Evolutionary conservation across 1,284 basidiomycete species (phyloP), one percentile per base, ranked within the genome.

Genomic region (Wolfiporia cocos): DNA sequence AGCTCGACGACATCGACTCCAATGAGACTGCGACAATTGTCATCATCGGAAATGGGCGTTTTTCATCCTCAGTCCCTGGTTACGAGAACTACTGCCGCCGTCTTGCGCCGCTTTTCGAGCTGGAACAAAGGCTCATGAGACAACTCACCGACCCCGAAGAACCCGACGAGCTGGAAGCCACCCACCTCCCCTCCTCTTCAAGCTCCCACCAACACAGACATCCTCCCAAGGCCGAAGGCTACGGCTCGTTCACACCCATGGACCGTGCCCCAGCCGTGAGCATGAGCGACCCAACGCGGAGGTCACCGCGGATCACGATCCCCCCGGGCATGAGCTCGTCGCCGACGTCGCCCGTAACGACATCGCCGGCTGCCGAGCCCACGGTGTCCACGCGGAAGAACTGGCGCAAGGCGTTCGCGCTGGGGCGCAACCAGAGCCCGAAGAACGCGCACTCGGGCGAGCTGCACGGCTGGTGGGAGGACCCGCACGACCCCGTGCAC

Each of bases 401-500:
- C 49, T 89, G 86, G 86, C 85, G 85, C 63, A 79, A 81, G 59
- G 66, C 73, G 1, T 78, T 88, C 51, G 65, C 73, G 23, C 65
- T 85, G 20, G 72, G 74, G n/a, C 74, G 62, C 51, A 71, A 74
- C 35, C 77, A 75, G 62, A 81, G 74, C 55, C 77, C 78, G 5
- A 81, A 81, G 67, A 78, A 71, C 49, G 71, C 73, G 23, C 74
- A 81, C 55, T 72, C 77, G 18, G 79, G 78, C 40, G 81, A 85
- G 61, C 72, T 86, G 39, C 73, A 75, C 53, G 82, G 81, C 14
- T 87, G 85, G 84, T 88, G 85, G 85, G 85, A 86, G 60, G 83
- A 89, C 65, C 84, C 82, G 29, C 71, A 76, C 17, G 86, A 89
- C 58, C 86, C 85, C 23, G 83, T 86, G 39, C 83, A 87, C 57